phyloP scores from a whole-genome alignment of 2,329 filamentous ascomycete genomes.

The Aspergillus proliferans region DNA sequence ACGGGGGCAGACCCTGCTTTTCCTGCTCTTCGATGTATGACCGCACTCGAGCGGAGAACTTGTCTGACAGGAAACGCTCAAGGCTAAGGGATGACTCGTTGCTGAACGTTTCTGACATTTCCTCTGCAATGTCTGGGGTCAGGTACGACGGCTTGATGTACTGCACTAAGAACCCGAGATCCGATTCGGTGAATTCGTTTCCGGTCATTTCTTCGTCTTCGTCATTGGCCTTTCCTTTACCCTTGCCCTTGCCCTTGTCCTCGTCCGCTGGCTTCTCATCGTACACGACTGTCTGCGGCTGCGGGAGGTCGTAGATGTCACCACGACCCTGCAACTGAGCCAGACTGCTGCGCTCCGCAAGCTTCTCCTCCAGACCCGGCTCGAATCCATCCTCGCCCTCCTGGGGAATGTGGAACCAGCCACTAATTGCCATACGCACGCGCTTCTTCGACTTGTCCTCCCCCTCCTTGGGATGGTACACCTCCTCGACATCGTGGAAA shows the following conservation, averaged over 20 bases:
- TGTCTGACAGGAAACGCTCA: conserved; percentile 68
- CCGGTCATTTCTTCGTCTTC: conserved; percentile 48
- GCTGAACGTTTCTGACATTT: conserved; percentile 71
- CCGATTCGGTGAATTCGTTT: conserved; percentile 62
- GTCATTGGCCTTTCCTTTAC: conserved; percentile 43
- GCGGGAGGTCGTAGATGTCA: conserved; percentile 80
- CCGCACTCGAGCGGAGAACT: conserved; percentile 67
- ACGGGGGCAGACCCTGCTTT: conserved; percentile 35
- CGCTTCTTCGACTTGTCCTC: conserved; percentile 55
- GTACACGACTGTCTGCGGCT: conserved; percentile 50
- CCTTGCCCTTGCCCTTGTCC: conserved; percentile 33
- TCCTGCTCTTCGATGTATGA: conserved; percentile 65
- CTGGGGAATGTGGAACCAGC: conserved; percentile 98
- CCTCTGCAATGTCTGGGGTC: conserved; percentile 81
- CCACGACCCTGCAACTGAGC: conserved; percentile 89
- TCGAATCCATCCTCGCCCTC: conserved; percentile 88
- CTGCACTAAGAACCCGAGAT: conserved; percentile 82
- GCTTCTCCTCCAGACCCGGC: conserved; percentile 77
- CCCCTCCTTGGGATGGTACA: conserved; percentile 64
- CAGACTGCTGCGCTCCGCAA: conserved; percentile 82
- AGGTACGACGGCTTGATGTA: conserved; percentile 88
- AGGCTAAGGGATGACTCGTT: conserved; percentile 80
- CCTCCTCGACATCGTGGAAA: conserved; percentile 98
- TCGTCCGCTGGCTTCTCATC: conserved; percentile 33
- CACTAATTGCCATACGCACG: conserved; percentile 94